These are phyloP conservation scores for Thymus mandschuricus DNA, from an alignment of 257 asterid genomes.

Conservation along the genomic window DNA sequence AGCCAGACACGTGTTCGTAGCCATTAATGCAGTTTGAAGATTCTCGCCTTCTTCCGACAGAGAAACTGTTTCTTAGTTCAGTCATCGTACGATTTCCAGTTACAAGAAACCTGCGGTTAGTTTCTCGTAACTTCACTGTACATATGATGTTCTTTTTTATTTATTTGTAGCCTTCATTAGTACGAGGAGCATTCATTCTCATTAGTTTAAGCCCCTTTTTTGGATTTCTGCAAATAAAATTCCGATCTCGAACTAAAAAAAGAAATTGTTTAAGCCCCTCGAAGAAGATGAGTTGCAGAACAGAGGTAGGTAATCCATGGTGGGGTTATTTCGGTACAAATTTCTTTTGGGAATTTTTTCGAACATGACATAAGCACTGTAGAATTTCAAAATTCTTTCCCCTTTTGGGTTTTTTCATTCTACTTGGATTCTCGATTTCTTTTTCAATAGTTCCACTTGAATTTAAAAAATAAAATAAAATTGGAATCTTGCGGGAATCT, in stretches of 20 bases:
- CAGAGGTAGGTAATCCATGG: not conserved
- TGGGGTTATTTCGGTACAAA: too few relatives aligned
- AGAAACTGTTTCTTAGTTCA: not conserved
- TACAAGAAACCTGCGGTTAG: not conserved
- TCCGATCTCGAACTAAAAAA: too few relatives aligned
- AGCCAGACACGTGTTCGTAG: not conserved
- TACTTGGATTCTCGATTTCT: not conserved
- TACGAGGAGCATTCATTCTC: not conserved
- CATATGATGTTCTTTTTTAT: not conserved
- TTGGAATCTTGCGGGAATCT: conserved; percentile 28
- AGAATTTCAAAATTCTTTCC: not conserved
- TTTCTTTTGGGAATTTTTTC: not conserved
- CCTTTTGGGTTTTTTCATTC: not conserved
- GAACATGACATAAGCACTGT: not conserved
- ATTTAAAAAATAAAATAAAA: too few relatives aligned
- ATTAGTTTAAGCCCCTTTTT: too few relatives aligned
- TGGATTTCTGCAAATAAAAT: not conserved
- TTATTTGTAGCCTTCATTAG: not conserved
- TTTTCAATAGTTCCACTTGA: not conserved
- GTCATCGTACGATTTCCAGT: not conserved
- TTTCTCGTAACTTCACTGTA: too few relatives aligned
- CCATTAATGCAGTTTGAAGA: not conserved
- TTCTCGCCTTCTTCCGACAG: conserved; percentile 14
- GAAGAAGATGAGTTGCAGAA: not conserved
- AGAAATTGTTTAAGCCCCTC: not conserved